A percentile compares a stretch with the other conserved stretches of the same genome.
phyloP scores from a whole-genome alignment of 2,329 filamentous ascomycete genomes.

The Leptographium radiaticola region DNA sequence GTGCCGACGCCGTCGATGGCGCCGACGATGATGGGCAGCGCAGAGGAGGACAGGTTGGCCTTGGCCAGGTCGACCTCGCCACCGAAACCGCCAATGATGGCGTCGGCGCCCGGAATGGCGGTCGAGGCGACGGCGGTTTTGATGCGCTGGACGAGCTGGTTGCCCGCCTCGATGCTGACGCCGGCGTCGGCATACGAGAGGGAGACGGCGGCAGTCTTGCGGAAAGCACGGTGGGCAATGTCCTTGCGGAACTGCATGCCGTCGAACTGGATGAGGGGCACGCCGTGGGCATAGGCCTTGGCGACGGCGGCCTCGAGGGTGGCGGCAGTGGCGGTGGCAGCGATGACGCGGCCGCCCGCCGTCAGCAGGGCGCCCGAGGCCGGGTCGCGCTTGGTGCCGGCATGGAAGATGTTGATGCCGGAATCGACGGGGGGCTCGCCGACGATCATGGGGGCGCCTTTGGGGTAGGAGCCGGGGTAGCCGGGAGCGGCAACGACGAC shows the following conservation, averaged over 20 bases:
- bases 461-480: slow-evolving; percentile 76
- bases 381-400: slow-evolving; percentile 60
- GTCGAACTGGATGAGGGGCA: slow-evolving; percentile 68
- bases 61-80: slow-evolving; percentile 68
- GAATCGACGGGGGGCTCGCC: slow-evolving; percentile 27
- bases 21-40: slow-evolving; percentile 77
- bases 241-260: slow-evolving; percentile 88
- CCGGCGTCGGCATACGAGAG: slow-evolving; percentile 90
- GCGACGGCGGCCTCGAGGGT: slow-evolving; percentile 72
- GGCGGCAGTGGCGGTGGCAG: slow-evolving; percentile 62
- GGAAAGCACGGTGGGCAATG: slow-evolving; percentile 69
- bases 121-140: slow-evolving; percentile 82
- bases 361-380: slow-evolving; percentile 54
- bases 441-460: slow-evolving; percentile 53
- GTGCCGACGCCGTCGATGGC: slow-evolving; percentile 95
- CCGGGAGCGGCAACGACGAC: slow-evolving; percentile 90
- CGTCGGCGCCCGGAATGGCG: slow-evolving; percentile 73
- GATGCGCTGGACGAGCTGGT: slow-evolving; percentile 83
- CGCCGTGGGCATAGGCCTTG: slow-evolving; percentile 67
- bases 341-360: slow-evolving; percentile 82
- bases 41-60: slow-evolving; percentile 60
- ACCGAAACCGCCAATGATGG: slow-evolving; percentile 90
- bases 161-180: slow-evolving; percentile 89
- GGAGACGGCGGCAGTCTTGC: slow-evolving; percentile 28
- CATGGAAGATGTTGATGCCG: slow-evolving; percentile 74